Conservation (phyloP, 225 moss, liverwort and hornwort species). For the Pleurozium schreberi region DNA sequence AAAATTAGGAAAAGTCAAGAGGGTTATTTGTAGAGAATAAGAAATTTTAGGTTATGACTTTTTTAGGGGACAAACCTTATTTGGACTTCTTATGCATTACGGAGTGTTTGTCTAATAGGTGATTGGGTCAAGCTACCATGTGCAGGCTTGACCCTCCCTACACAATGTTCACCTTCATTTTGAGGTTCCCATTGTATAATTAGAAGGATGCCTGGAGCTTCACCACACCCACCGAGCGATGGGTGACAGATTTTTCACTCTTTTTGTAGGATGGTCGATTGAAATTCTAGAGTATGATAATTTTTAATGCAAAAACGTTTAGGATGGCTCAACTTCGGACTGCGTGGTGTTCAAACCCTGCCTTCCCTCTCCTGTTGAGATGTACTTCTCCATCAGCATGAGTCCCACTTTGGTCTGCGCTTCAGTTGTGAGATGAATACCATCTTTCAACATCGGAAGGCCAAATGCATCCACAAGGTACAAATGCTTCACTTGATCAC, state of each 20-base stretch:
- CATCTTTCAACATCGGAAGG: conserved; percentile 29
- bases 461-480: conserved; percentile 53
- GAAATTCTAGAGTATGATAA: too few relatives aligned
- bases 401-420: conserved; percentile 41
- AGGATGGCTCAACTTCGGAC: background rate
- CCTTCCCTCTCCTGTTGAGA: conserved; percentile 18
- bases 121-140: background rate
- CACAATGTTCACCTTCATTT: background rate
- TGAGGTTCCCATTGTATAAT: background rate
- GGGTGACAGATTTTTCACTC: background rate
- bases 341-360: background rate
- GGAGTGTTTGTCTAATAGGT: background rate
- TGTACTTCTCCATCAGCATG: conserved; percentile 35
- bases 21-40: background rate
- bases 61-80: background rate
- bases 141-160: background rate
- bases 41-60: background rate
- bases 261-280: background rate
- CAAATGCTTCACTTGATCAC: conserved; percentile 15
- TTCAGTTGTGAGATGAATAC: conserved; percentile 51
- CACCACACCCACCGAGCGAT: background rate
- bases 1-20: background rate
- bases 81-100: background rate
- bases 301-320: too few relatives aligned
- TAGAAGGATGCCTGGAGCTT: background rate